Evolutionary conservation across 441 rosid genomes (phyloP).

Genomic region (Populus hybrid): DNA sequence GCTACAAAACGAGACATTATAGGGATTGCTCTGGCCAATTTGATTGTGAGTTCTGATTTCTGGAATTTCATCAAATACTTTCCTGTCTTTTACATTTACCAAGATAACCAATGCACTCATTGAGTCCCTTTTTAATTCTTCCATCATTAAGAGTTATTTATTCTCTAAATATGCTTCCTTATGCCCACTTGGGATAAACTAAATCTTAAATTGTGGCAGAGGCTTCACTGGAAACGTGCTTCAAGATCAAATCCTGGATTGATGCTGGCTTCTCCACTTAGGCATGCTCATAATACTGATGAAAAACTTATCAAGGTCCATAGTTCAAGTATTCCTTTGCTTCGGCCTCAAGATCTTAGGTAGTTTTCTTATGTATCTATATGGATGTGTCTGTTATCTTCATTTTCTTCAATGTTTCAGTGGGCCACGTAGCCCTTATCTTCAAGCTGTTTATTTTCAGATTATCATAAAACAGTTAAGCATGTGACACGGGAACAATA

Average conservation of each 20-base stretch:
- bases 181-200: neutral
- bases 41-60: constrained; percentile 61
- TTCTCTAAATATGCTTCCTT: neutral
- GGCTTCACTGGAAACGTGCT: constrained; percentile 93
- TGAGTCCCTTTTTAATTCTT: neutral
- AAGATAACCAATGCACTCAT: neutral
- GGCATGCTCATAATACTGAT: constrained; percentile 39
- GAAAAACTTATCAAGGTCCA: constrained; percentile 39
- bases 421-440: neutral
- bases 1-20: constrained; percentile 80
- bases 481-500: neutral
- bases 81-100: neutral
- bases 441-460: neutral
- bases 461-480: neutral
- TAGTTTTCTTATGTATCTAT: constrained; percentile 17
- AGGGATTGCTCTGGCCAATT: constrained; percentile 89
- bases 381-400: neutral
- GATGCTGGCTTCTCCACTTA: constrained; percentile 86
- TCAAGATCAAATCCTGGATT: constrained; percentile 72
- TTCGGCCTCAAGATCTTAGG: constrained; percentile 85
- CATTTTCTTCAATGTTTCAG: neutral
- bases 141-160: neutral
- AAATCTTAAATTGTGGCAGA: constrained; percentile 41
- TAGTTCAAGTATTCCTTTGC: constrained; percentile 41
- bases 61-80: neutral